Evolutionary conservation across 495 filamentous ascomycete genomes (phyloP), one percentile per base, ranked within the genome.

Genomic region (Xylaria scruposa): DNA sequence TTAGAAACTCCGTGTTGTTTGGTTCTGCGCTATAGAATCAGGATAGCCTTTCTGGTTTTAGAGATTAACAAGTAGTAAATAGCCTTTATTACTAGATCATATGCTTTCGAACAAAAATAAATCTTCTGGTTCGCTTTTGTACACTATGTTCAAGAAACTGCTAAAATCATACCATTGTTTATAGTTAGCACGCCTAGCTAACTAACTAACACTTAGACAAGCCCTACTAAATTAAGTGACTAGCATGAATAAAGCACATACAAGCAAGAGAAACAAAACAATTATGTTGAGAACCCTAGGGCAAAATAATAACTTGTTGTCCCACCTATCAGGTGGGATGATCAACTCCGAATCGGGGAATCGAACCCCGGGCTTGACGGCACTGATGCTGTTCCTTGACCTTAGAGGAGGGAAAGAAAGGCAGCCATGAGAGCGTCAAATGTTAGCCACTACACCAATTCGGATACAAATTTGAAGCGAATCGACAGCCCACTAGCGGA

Each of bases 311-410:
- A 1, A 9, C 29, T 1, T 31, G 5, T 21, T 19, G 7, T 7
- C 9, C 46, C 46, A 49, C 5, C 13, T 21, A 2, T 21, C 17
- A 9, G n/a, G n/a, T 13, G n/a, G 21, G 26, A 24, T 21, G 9
- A 36, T 26, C 17, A 26, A 70, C 78, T 77, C 78, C 78, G 76
- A 79, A 79, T 79, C 76, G 74, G 76, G 78, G 76, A 79, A 79
- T 79, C 74, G 76, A 79, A 78, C 78, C 78, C 76, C 76, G 78
- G 78, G 76, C 78, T 78, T 78, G 78, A 76, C 76, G 76, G 78
- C 3, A 56, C 69, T 19, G 9, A 13, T 6, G 8, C 47, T 12
- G 3, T 0, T 8, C 26, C 24, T 61, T 19, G 5, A 60, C n/a
- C 17, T 31, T 5, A 26, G 1, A 26, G 5, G 21, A 19, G 21